A percentile compares a stretch with the other conserved stretches of the same genome.
Conservation (phyloP, 1,139 yeast species). For the Saccharomyces hybrid region DNA sequence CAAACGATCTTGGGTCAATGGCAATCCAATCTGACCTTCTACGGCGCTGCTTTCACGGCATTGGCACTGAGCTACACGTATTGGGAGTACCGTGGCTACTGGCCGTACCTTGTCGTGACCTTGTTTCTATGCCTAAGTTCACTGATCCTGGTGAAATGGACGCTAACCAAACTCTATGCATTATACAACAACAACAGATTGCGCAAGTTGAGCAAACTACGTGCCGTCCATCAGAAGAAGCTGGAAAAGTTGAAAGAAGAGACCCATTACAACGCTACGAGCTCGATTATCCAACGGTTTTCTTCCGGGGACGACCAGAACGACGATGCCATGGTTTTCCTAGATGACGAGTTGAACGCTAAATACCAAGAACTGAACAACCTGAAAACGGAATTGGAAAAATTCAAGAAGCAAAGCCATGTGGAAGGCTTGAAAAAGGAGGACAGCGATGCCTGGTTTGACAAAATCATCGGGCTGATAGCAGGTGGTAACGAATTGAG, state of each 20-base stretch:
- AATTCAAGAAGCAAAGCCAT: conserved; percentile 14
- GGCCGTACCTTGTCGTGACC: conserved; percentile 2
- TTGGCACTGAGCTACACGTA: conserved; percentile 10
- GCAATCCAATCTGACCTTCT: conserved; percentile 16
- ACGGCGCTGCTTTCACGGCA: conserved; percentile 14
- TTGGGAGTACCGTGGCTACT: conserved; percentile 7
- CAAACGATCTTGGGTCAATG: conserved; percentile 13
- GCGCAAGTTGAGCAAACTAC: conserved; percentile 35
- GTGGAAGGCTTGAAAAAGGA: conserved; percentile 15
- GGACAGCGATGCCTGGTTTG: conserved; percentile 31
- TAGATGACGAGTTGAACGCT: conserved; percentile 39
- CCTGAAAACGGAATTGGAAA: conserved; percentile 34
- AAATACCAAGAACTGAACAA: conserved; percentile 36
- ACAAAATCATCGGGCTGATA: conserved; percentile 25
- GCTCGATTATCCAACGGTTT: conserved; percentile 60
- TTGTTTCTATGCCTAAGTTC: conserved; percentile 7
- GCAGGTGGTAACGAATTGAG: conserved; percentile 27
- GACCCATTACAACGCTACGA: conserved; percentile 74
- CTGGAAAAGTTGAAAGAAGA: conserved; percentile 68
- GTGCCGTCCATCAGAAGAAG: conserved; percentile 49
- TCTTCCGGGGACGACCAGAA: conserved; percentile 38
- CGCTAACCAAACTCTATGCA: conserved; percentile 13
- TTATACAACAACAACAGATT: conserved; percentile 14
- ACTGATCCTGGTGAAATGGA: conserved; percentile 7
- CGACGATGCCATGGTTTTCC: conserved; percentile 30